phyloP scores from a whole-genome alignment of 164 flowering plant species.

The Pachysandra terminalis region DNA sequence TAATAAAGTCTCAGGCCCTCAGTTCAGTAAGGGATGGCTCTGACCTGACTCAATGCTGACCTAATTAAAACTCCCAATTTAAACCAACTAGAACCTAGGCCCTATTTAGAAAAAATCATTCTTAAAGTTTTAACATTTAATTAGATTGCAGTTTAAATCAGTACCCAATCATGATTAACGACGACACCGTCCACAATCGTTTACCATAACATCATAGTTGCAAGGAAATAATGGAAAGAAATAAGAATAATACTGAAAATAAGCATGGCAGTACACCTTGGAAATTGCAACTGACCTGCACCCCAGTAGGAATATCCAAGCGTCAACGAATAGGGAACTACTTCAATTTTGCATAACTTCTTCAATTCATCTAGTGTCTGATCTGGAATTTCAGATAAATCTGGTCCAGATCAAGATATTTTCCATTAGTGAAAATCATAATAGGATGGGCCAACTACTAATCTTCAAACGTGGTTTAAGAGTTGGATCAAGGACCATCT shows the following conservation, averaged over 20 bases:
- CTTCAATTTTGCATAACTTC: constrained; percentile 63
- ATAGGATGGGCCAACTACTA: neutral
- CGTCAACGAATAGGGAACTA: constrained; percentile 73
- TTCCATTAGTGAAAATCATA: constrained; percentile 2
- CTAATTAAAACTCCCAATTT: too few species aligned
- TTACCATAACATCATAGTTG: neutral
- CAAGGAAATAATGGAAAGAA: neutral
- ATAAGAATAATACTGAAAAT: neutral
- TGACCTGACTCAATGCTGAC: too few species aligned
- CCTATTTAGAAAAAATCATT: too few species aligned
- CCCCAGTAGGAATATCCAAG: constrained; percentile 98
- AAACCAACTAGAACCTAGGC: too few species aligned
- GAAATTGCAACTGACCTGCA: constrained; percentile 52
- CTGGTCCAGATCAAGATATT: constrained; percentile 36
- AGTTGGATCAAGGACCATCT: too few species aligned
- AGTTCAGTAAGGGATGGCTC: too few species aligned
- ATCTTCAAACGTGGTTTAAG: too few species aligned
- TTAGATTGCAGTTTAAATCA: too few species aligned
- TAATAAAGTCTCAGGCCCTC: too few species aligned
- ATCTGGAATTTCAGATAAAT: constrained; percentile 74
- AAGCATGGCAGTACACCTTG: neutral
- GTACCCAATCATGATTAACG: neutral
- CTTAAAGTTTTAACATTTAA: too few species aligned
- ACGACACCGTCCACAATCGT: neutral
- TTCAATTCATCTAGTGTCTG: constrained; percentile 57